Evolutionary conservation across 2,329 filamentous ascomycete genomes (phyloP).

Genomic region (Dothideomycetidae sp.): DNA sequence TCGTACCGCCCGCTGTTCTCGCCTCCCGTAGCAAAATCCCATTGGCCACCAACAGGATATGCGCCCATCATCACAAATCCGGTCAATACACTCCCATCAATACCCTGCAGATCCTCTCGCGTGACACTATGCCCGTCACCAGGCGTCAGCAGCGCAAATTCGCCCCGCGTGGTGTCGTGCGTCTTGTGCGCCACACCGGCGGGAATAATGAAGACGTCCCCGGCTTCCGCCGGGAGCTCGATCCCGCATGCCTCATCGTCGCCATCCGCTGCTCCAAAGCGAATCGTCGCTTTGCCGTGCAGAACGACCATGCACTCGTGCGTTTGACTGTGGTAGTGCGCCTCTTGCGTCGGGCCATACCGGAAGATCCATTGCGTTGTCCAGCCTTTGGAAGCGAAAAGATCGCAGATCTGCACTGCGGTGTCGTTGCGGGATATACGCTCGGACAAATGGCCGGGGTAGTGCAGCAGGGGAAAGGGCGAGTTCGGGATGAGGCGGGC

Average conservation of each 20-base stretch:
- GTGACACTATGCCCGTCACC: constrained; percentile 27
- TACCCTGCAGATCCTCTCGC: constrained; percentile 21
- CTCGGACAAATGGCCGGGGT: constrained; percentile 29
- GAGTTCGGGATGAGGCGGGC: constrained; percentile 38
- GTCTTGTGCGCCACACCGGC: constrained; percentile 44
- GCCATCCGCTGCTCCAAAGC: constrained; percentile 41
- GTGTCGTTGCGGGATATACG: constrained; percentile 15
- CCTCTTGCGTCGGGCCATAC: constrained; percentile 40
- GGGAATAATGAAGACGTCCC: constrained; percentile 46
- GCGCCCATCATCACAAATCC: constrained; percentile 46
- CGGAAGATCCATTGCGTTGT: constrained; percentile 42
- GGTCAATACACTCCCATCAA: constrained; percentile 24
- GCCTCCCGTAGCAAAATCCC: constrained; percentile 38
- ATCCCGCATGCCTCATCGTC: constrained; percentile 35
- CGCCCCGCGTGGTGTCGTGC: constrained; percentile 28
- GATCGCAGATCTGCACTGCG: constrained; percentile 27
- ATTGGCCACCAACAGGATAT: constrained; percentile 34
- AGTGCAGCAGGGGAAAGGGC: constrained; percentile 39
- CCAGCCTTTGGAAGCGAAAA: constrained; percentile 38
- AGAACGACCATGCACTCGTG: constrained; percentile 47
- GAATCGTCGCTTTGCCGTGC: constrained; percentile 38
- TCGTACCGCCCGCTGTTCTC: constrained; percentile 30
- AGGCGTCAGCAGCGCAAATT: constrained; percentile 32
- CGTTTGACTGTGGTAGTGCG: constrained; percentile 43
- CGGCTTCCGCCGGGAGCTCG: constrained; percentile 33